A percentile compares a stretch with the other conserved stretches of the same genome.
Evolutionary conservation across 1,284 basidiomycete genomes (phyloP).

Genomic region (Mycena sp.): DNA sequence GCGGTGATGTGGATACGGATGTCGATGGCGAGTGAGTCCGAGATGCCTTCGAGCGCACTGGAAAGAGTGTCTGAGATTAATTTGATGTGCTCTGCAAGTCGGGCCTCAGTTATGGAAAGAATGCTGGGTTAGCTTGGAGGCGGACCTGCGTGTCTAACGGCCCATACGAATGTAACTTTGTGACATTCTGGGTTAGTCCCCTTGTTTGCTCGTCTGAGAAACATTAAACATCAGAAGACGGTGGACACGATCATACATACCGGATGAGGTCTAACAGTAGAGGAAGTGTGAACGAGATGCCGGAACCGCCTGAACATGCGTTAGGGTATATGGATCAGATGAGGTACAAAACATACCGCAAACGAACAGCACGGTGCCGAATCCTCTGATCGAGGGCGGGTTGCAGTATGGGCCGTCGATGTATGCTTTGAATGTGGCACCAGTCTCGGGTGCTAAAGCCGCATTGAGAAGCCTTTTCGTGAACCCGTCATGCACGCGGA

Average conservation of each 20-base stretch:
- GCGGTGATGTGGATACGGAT: conserved; percentile 51
- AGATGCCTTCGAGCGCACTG: conserved; percentile 42
- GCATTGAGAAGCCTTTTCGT: conserved; percentile 53
- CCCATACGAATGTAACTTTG: conserved; percentile 55
- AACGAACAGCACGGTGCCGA: conserved; percentile 53
- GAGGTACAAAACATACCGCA: conserved; percentile 44
- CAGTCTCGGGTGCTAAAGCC: conserved; percentile 26
- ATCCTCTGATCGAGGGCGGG: conserved; percentile 54
- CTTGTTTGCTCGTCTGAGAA: conserved; percentile 36
- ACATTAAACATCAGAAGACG: neutral
- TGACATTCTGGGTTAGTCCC: conserved; percentile 38
- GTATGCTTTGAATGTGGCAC: conserved; percentile 49
- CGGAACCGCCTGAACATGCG: conserved; percentile 53
- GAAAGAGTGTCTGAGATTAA: conserved; percentile 50
- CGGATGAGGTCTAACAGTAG: conserved; percentile 53
- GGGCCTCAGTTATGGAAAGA: neutral
- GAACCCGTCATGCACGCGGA: conserved; percentile 57
- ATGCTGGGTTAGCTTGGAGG: neutral
- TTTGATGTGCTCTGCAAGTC: conserved; percentile 47
- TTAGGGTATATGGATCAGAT: neutral
- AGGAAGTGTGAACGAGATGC: conserved; percentile 60
- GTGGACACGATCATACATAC: conserved; percentile 35
- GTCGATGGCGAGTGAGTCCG: conserved; percentile 42
- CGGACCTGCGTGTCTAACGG: conserved; percentile 51
- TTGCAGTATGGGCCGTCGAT: conserved; percentile 66